Evolutionary conservation across 2,329 filamentous ascomycete genomes (phyloP), one percentile per base, ranked within the genome.

Genomic region (Neopestalotiopsis rosae): DNA sequence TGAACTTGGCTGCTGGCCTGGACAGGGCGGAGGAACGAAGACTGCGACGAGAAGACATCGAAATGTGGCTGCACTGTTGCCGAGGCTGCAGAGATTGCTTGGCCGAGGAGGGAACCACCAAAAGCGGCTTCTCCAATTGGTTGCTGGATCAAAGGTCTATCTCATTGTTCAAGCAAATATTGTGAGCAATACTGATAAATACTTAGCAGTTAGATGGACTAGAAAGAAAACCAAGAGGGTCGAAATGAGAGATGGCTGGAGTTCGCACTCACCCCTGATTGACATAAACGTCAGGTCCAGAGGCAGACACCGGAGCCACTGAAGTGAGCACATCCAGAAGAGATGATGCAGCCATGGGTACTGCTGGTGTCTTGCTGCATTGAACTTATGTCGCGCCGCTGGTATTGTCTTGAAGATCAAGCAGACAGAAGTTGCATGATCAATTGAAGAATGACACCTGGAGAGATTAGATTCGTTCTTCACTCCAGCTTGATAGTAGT

Each of bases 61-160:
- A 71, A 71, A 5, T n/a, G 61, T 3, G 24, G 7, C 4, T 63
- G 17, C 9, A 72, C 69, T 9, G 71, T 73, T 1, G 69, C 57
- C 24, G n/a, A 64, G 38, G 70, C 69, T 20, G 72, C 70, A 13
- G 69, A 70, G n/a, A 72, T 38, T 13, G 71, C 69, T 58, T 72
- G 70, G n/a, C 64, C 34, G 13, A 66, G 40, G 4, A 66, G 28
- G 10, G 64, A 66, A 6, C 64, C 64, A 34, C 64, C 64, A 28
- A 66, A 66, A 5, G 64, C 64, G 17, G 28, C 49, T 5, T 66
- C 64, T 14, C 64, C 64, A 3, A 66, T 13, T 2, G 64, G 64
- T 28, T 66, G 64, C 64, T 57, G 42, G 6, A 66, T 57, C 5
- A 66, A 24, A 38, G 64, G 32, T 38, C 64, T 66, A 24, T 9